phyloP scores from a whole-genome alignment of 352 stramenopile genomes.

The Globisporangium rhizosaccharum region DNA sequence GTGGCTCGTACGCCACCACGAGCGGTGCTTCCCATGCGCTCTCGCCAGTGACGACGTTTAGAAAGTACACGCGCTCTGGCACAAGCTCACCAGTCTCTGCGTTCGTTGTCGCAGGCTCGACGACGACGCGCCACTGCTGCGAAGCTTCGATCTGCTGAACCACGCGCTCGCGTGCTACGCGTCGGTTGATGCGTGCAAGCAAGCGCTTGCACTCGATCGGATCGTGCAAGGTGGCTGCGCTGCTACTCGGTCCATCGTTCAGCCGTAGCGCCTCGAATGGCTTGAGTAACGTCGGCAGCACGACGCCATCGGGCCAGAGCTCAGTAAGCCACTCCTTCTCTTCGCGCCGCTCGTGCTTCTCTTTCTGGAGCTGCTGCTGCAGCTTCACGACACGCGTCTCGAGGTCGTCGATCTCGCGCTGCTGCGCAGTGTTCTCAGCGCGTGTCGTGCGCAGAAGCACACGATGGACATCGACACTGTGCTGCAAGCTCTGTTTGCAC shows the following conservation, averaged over 20 bases:
- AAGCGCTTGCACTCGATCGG: conserved; percentile 20
- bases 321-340: conserved; percentile 60
- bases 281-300: conserved; percentile 53
- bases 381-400: conserved; percentile 16
- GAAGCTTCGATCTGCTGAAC: conserved; percentile 31
- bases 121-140: conserved; percentile 46
- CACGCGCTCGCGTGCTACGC: conserved; percentile 35
- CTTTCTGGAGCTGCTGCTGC: conserved; percentile 19
- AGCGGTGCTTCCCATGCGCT: conserved; percentile 51
- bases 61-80: conserved; percentile 41
- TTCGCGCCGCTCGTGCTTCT: conserved; percentile 40
- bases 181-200: conserved; percentile 30
- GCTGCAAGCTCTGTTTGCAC: conserved; percentile 5
- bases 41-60: conserved; percentile 45
- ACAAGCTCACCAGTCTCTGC: conserved; percentile 5
- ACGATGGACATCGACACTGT: background rate
- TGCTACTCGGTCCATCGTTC: conserved; percentile 4
- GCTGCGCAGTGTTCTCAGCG: background rate
- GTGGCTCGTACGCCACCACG: conserved; percentile 55
- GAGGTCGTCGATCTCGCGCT: conserved; percentile 5
- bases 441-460: background rate
- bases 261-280: conserved; percentile 17
- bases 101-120: conserved; percentile 14
- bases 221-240: conserved; percentile 15
- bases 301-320: conserved; percentile 55